Base-by-base conservation (phyloP, 805 yeast genomes). In the Brettanomyces anomalus region DNA sequence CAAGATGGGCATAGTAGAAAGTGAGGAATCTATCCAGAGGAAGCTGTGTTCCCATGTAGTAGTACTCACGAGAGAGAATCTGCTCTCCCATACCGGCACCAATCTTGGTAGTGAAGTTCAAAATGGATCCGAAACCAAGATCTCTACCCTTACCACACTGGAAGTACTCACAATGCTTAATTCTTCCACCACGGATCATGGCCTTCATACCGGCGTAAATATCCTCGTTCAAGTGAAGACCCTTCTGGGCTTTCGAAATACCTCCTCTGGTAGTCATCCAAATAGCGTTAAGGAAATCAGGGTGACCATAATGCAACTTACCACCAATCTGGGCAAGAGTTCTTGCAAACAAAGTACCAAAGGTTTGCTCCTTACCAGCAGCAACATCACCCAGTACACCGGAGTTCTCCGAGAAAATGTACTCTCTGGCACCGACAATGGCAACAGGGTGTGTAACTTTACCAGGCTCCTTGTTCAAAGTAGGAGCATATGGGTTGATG, bases 31-130 rank as follows among this genome's bases (percentile, higher is more conserved):
- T 74, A 60, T 84, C 90, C 55, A 84, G 64, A 36, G 90, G 93
- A 49, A 84, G 67, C 57, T 80, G 88, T 33, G 90, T 80, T 56
- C 90, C 87, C 62, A 84, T 63, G 62, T 83, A 82, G 64, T 79
- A 84, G 61, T 84, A 84, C 61, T 84, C 94, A 66, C 94, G 74
- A 21, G 89, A 82, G 47, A 84, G 67, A 80, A 84, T 81, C 62
- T 84, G 94, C 65, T 84, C 94, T 62, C 93, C 93, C 94, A 84
- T 84, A 66, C 94, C 94, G 52, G 93, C 89, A 65, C 94, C 94
- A 73, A 84, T 83, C 66, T 84, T 84, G 35, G 89, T 83, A 18
- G 88, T 83, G 73, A 84, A 84, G 65, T 84, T 84, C 71, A 83
- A 71, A 66, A 84, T 83, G 4, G 93, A 82, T 46, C 88, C 88